Evolutionary conservation across 75 land plant species (phyloP), one percentile per base, ranked within the genome.

Genomic region (Isoetes taiwanensis): DNA sequence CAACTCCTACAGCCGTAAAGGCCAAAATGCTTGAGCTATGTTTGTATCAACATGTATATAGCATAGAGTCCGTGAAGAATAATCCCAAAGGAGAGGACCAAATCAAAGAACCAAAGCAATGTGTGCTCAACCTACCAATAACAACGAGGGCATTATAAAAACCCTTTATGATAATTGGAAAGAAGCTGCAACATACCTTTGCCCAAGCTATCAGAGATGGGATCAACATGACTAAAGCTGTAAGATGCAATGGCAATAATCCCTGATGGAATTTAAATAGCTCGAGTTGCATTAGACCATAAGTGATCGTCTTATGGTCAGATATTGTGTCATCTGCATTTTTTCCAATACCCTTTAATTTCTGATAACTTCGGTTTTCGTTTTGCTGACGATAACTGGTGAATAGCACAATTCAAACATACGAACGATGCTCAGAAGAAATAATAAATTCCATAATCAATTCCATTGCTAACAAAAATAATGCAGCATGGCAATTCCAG

Each of bases 191-290:
- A 29, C 33, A 1, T 72, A 93, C 96, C 98, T 88, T 89, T 23
- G 69, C 69, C 86, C 96, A 93, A 32, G 98, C 85, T 26, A 74
- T 64, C 40, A 93, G 74, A n/a, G 98, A 88, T 30, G 98, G 98
- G 4, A 76, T 61, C 66, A 93, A 83, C 98, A 84, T 79, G 21
- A 78, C 62, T 20, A 80, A 52, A 20, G 85, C 90, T 56, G 77
- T 61, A 32, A 88, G 42, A 72, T 93, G 96, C 43, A 84, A 64
- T 26, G 82, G 67, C 54, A 80, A 52, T 55, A 93, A 33, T 32
- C 90, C 81, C 60, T 87, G 98, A 28, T 68, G 71, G 43, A 78
- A 75, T 58, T 78, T 71, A 58, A 88, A 88, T 12, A 69, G 64
- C 35, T 84, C 98, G 32, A 81, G 57, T 33, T 93, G 90, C 20